phyloP scores from a whole-genome alignment of 345 rosid species.

The Geranium brycei region DNA sequence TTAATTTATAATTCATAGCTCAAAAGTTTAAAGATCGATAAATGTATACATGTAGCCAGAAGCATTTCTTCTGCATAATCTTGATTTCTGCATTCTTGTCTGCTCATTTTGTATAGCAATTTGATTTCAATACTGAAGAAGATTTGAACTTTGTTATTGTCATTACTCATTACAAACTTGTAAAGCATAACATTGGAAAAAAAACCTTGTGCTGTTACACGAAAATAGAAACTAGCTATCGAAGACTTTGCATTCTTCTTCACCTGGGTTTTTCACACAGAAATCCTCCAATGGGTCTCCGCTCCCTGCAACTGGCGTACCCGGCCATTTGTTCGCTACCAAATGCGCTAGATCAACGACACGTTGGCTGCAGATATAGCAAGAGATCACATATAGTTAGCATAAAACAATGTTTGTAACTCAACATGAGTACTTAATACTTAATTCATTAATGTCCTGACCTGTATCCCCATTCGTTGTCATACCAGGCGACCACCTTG shows the following conservation, averaged over 20 bases:
- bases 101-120: too few relatives aligned
- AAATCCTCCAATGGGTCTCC: conserved; percentile 90
- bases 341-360: conserved; percentile 91
- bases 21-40: too few relatives aligned
- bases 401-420: too few relatives aligned
- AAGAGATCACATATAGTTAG: too few relatives aligned
- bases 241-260: conserved; percentile 83
- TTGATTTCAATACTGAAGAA: too few relatives aligned
- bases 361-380: conserved; percentile 57
- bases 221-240: conserved; percentile 28
- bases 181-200: background rate
- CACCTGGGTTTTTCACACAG: conserved; percentile 84
- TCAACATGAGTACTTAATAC: too few relatives aligned
- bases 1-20: too few relatives aligned
- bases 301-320: conserved; percentile 39
- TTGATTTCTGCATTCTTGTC: too few relatives aligned
- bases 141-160: background rate
- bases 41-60: too few relatives aligned
- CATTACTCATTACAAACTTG: background rate
- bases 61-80: too few relatives aligned
- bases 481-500: conserved; percentile 97
- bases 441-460: conserved; percentile 10
- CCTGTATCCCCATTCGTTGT: conserved; percentile 99
- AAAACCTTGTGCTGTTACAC: too few relatives aligned
- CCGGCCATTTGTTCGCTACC: conserved; percentile 83